Evolutionary conservation across 208 protist genomes (phyloP), one percentile per base, ranked within the genome.

Genomic region (Acanthamoeba sp.): DNA sequence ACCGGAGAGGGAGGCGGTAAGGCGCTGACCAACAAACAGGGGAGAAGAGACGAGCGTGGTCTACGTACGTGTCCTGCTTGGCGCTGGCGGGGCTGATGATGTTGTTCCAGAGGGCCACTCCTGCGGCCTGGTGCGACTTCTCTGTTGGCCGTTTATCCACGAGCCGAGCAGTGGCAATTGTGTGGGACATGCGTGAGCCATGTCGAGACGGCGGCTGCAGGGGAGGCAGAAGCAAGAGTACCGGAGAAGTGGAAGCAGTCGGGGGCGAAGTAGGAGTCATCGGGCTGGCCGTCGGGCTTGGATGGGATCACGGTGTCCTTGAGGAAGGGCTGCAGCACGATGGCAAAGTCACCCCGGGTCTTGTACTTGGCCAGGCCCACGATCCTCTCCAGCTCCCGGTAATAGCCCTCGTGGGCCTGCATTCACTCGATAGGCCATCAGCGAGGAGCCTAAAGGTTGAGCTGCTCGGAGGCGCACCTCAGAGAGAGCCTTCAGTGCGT

Each of bases 211-310:
- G 7, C 50, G 22, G 50, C 7, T 22, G 50, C 50, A 57, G 2
- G 27, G 34, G 0, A 2, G 27, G 59, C 5, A 66, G 27, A 1
- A 66, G 59, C 1, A 4, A 32, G 59, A 9, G 45, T n/a, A 89
- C 80, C 80, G 6, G 87, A 92, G 59, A 92, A 76, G 45, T 92
- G 87, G 62, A 92, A 92, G 57, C 87, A 92, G 87, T 92, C 87
- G 40, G 87, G 87, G 18, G 87, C 87, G 16, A 92, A 36, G 59
- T 55, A 92, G 59, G 55, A 42, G 34, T 22, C 16, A 32, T 92
- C 87, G 18, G 87, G 40, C 87, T 76, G 12, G 40, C 87, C 87
- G 45, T 92, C 59, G n/a, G 20, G 18, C 27, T 36, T n/a, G 45
- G 38, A 20, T 7, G 87, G 55, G 16, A 92, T 66, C 12, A 27